Percentiles rank a stretch among this genome's conserved stretches.
These are phyloP conservation scores for Petunia hybrid DNA, from an alignment of 305 asterid species.

Conservation along the genomic window DNA sequence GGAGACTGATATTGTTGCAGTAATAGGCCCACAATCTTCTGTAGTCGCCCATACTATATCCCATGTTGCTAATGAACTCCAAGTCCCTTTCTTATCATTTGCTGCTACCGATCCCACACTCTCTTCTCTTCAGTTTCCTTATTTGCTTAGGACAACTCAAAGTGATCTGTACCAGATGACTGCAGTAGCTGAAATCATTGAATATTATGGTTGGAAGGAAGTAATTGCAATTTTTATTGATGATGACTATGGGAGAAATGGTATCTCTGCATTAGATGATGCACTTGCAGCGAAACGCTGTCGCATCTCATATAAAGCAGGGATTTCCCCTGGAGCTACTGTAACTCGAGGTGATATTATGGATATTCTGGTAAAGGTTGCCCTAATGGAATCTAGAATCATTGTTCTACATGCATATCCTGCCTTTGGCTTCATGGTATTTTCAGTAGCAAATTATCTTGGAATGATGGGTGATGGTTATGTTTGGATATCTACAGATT, in stretches of 20 bases:
- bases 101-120: conserved; percentile 61
- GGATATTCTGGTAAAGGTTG: conserved; percentile 56
- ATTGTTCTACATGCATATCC: conserved; percentile 56
- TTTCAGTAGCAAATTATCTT: conserved; percentile 55
- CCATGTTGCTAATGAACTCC: conserved; percentile 54
- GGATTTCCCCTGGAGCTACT: conserved; percentile 46
- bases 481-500: conserved; percentile 62
- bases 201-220: conserved; percentile 54
- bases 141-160: conserved; percentile 54
- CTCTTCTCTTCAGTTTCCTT: conserved; percentile 56
- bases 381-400: conserved; percentile 52
- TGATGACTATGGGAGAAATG: conserved; percentile 61
- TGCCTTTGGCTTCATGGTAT: conserved; percentile 46
- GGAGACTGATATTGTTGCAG: conserved; percentile 55
- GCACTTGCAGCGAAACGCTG: conserved; percentile 53
- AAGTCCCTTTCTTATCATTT: conserved; percentile 58
- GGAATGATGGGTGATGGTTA: conserved; percentile 60
- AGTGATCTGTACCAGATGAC: conserved; percentile 60
- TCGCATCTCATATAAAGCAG: conserved; percentile 51
- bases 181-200: conserved; percentile 53
- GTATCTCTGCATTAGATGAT: conserved; percentile 55
- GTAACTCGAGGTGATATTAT: conserved; percentile 40
- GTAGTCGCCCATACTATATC: conserved; percentile 53
- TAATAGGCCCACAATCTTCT: conserved; percentile 64
- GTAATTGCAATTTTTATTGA: conserved; percentile 51